phyloP scores from a whole-genome alignment of 495 filamentous ascomycete genomes.

The Aspergillus sparsus region DNA sequence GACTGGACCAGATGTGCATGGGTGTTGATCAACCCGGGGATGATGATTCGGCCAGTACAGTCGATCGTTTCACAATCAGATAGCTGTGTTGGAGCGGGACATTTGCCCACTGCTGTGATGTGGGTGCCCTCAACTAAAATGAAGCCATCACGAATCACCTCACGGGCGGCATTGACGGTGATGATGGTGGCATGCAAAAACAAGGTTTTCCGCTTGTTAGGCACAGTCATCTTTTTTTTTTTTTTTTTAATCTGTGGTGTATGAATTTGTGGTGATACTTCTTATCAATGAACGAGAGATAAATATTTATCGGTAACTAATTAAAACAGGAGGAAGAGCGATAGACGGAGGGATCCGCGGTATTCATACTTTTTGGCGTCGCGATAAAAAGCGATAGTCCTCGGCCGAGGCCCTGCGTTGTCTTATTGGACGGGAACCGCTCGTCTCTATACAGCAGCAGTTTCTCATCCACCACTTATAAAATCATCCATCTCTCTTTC shows the following conservation, averaged over 20 bases:
- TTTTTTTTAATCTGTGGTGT: not conserved
- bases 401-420: constrained; percentile 9
- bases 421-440: not conserved
- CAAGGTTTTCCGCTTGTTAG: not conserved
- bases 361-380: not conserved
- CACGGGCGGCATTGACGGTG: constrained; percentile 41
- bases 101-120: constrained; percentile 43
- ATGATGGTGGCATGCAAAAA: constrained; percentile 39
- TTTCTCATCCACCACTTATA: not conserved
- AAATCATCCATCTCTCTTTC: not conserved
- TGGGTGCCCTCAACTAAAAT: constrained; percentile 34
- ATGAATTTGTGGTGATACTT: not conserved
- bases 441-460: constrained; percentile 1
- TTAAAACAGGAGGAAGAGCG: not conserved
- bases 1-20: constrained; percentile 49
- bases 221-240: not conserved
- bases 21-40: constrained; percentile 46
- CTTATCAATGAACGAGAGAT: not conserved
- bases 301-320: not conserved
- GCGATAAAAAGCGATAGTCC: constrained; percentile 1
- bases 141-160: constrained; percentile 44
- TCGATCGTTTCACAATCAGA: constrained; percentile 25
- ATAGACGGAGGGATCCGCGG: not conserved
- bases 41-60: constrained; percentile 39
- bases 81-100: constrained; percentile 11